Conservation (phyloP, 345 rosid species). For the Dipteronia dyeriana region DNA sequence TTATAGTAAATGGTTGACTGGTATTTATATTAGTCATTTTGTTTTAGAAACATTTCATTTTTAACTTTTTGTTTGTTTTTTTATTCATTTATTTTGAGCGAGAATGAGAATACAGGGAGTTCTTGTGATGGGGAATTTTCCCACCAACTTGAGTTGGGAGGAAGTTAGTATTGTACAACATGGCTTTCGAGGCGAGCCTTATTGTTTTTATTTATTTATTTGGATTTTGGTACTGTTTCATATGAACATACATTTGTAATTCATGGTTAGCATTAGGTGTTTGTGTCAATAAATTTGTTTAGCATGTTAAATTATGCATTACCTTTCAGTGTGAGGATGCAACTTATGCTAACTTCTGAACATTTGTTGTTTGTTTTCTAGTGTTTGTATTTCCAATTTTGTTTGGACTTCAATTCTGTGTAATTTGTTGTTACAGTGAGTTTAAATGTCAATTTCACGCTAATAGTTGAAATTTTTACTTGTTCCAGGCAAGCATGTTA, state of each 20-base stretch:
- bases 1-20: background rate
- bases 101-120: background rate
- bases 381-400: background rate
- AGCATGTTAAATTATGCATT: background rate
- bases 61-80: background rate
- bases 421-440: too few relatives aligned
- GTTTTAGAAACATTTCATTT: constrained; percentile 1
- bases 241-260: background rate
- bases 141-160: background rate
- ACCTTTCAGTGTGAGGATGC: background rate
- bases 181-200: background rate
- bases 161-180: background rate
- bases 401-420: too few relatives aligned
- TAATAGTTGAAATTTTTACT: background rate
- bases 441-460: background rate
- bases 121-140: background rate
- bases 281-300: background rate
- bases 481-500: background rate
- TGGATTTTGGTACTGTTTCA: background rate
- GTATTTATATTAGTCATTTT: background rate
- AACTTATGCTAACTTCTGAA: background rate
- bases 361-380: background rate
- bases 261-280: background rate
- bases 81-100: background rate
- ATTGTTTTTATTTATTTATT: too few relatives aligned